Conservation (phyloP, 1,139 yeast species). For the Candida sp. region DNA sequence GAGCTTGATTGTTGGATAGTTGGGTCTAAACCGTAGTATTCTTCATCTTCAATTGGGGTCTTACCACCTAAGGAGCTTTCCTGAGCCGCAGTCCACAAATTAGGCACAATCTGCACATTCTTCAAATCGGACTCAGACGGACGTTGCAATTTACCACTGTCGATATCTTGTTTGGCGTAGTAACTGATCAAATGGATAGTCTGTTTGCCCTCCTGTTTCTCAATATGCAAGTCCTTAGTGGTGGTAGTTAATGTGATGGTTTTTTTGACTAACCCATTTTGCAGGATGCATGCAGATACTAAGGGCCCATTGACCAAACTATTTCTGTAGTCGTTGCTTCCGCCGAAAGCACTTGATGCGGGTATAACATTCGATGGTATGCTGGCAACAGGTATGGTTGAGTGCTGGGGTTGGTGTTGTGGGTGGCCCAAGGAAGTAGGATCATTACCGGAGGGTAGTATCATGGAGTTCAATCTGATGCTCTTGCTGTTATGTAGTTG, state of each 20-base stretch:
- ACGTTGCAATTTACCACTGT: slow-evolving; percentile 54
- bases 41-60: slow-evolving; percentile 55
- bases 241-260: slow-evolving; percentile 65
- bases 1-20: slow-evolving; percentile 42
- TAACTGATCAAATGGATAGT: slow-evolving; percentile 82
- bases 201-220: slow-evolving; percentile 33
- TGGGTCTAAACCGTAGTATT: slow-evolving; percentile 53
- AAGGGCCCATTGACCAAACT: slow-evolving; percentile 52
- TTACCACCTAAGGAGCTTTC: slow-evolving; percentile 65
- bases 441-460: not conserved
- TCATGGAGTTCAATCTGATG: not conserved
- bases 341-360: slow-evolving; percentile 14
- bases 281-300: slow-evolving; percentile 66
- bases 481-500: not conserved
- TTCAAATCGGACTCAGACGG: slow-evolving; percentile 65
- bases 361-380: slow-evolving; percentile 14
- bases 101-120: slow-evolving; percentile 56
- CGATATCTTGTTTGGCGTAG: slow-evolving; percentile 76
- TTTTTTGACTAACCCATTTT: slow-evolving; percentile 83
- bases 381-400: not conserved
- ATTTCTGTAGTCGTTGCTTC: slow-evolving; percentile 13
- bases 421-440: not conserved
- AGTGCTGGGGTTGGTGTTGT: slow-evolving; percentile 1
- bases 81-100: slow-evolving; percentile 63
- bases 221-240: slow-evolving; percentile 37